Evolutionary conservation across 2,329 filamentous ascomycete genomes (phyloP), one percentile per base, ranked within the genome.

Genomic region (Magnaporthiopsis poae): DNA sequence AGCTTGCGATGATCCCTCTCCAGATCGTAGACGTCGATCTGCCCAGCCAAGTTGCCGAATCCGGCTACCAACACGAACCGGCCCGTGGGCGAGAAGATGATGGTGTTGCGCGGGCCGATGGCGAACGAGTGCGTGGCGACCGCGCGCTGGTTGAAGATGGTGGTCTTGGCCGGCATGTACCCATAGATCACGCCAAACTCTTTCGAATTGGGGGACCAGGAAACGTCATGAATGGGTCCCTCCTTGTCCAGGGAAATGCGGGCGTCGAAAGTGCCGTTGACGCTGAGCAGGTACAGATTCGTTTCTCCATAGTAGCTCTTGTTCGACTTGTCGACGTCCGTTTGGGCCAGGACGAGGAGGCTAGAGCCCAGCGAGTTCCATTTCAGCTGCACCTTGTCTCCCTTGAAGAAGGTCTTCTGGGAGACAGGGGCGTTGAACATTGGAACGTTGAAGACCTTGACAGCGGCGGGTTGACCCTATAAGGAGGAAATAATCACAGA

Each of bases 221-320:
- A 87, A 61, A 99, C 94, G 75, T 99, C 95, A 77, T 77, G 94
- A 73, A 98, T 97, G 5, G 95, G 95, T 0, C 95, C 95, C 76
- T 98, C 94, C 81, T 98, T 98, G 79, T 99, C 95, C 64, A 97
- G 83, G 69, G 90, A 86, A 71, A 99, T 89, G 72, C 95, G 88
- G 67, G 94, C 95, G 78, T 99, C 95, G 74, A 98, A 96, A 63
- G 89, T 88, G 69, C 93, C 94, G 74, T 90, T 96, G 70, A 92
- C 90, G 77, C 91, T 96, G 69, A 99, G 85, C 71, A 99, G 85
- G 80, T 98, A 98, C 75, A 99, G 88, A 70, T 91, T 98, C 12
- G 95, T 98, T 81, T 99, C 95, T 75, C 95, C 95, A 73, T 99
- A 99, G 81, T 99, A 99, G 80, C 92, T 97, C 87, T 98, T 98